phyloP scores from a whole-genome alignment of 1,284 basidiomycete genomes.

The Baeospora myosura region DNA sequence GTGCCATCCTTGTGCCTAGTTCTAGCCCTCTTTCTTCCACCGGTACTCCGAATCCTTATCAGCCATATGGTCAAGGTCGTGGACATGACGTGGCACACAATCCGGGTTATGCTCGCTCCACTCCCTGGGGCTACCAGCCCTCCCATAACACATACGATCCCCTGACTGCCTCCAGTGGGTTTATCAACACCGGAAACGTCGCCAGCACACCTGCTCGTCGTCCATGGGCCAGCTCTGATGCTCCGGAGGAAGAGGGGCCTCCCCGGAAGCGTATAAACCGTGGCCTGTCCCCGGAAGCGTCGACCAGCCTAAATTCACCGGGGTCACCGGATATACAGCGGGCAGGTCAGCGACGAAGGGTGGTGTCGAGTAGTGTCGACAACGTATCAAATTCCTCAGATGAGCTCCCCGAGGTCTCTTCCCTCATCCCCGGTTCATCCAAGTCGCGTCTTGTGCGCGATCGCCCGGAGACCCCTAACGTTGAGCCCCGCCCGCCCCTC shows the following conservation, averaged over 20 bases:
- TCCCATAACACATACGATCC: no score
- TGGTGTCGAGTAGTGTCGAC: slow-evolving; percentile 27
- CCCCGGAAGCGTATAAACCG: slow-evolving; percentile 63
- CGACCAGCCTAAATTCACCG: slow-evolving; percentile 37
- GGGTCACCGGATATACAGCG: slow-evolving; percentile 51
- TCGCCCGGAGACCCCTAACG: slow-evolving; percentile 32
- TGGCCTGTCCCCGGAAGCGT: slow-evolving; percentile 34
- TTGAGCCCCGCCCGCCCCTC: slow-evolving; percentile 18
- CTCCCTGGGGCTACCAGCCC: no score
- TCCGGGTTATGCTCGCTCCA: slow-evolving; percentile 29
- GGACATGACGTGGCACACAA: slow-evolving; percentile 36
- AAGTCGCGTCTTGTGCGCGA: slow-evolving; percentile 49
- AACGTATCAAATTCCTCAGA: slow-evolving; percentile 50
- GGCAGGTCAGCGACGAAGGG: slow-evolving; percentile 41
- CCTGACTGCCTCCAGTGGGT: slow-evolving; percentile 53
- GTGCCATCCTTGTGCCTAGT: slow-evolving; percentile 63
- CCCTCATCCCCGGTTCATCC: slow-evolving; percentile 27
- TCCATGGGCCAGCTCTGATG: slow-evolving; percentile 30
- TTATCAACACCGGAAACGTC: slow-evolving; percentile 34
- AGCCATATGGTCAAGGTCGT: slow-evolving; percentile 24
- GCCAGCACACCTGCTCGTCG: slow-evolving; percentile 45
- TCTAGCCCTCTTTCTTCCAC: slow-evolving; percentile 56
- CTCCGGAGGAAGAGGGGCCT: slow-evolving; percentile 44
- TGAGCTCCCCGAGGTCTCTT: slow-evolving; percentile 44
- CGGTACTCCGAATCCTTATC: slow-evolving; percentile 27